Evolutionary conservation across 2,329 filamentous ascomycete species (phyloP).

Genomic region (Chaetoscypha palmicola): DNA sequence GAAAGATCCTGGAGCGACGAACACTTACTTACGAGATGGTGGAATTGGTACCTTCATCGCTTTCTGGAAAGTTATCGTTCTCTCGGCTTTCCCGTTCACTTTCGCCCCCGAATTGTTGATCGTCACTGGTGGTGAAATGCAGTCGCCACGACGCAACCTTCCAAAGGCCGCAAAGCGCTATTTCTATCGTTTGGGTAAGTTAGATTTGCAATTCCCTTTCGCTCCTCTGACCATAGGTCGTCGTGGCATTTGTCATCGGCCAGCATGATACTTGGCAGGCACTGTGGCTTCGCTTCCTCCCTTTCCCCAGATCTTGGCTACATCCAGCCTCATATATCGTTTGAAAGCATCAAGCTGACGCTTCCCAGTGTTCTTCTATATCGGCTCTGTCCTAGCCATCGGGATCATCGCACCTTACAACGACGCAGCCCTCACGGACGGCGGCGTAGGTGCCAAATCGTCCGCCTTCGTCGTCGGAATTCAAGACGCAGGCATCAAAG

Average conservation of each 20-base stretch:
- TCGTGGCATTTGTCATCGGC: no score
- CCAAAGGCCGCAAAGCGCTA: conserved; percentile 52
- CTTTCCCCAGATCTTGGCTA: no score
- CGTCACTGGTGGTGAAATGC: conserved; percentile 51
- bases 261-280: no score
- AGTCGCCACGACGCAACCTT: conserved; percentile 50
- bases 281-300: no score
- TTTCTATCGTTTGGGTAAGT: conserved; percentile 42
- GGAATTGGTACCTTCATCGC: conserved; percentile 44
- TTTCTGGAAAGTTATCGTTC: conserved; percentile 41
- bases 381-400: conserved; percentile 51
- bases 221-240: background rate
- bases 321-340: no score
- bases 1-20: conserved; percentile 41
- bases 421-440: conserved; percentile 42
- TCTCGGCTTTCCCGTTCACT: conserved; percentile 43
- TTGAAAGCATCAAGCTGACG: background rate
- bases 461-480: conserved; percentile 44
- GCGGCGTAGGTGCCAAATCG: conserved; percentile 39
- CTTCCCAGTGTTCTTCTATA: conserved; percentile 49
- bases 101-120: conserved; percentile 46
- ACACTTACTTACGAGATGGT: conserved; percentile 35
- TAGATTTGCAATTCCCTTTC: background rate
- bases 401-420: conserved; percentile 52
- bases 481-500: conserved; percentile 41